These are phyloP conservation scores for Fraxinus albicans DNA, from an alignment of 305 asterid species.

Conservation along the genomic window DNA sequence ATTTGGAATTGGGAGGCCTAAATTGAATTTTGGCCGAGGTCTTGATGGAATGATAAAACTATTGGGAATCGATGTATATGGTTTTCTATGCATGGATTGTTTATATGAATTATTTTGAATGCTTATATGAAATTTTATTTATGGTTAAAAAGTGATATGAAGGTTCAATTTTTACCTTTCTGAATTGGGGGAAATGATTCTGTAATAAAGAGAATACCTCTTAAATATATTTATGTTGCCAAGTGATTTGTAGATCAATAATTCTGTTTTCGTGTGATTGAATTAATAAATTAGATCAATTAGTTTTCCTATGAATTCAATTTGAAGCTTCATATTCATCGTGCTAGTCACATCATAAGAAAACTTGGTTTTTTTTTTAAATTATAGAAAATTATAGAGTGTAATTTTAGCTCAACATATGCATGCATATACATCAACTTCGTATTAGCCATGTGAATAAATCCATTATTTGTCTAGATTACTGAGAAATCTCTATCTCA, in stretches of 20 bases:
- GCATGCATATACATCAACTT: not conserved
- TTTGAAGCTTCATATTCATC: not conserved
- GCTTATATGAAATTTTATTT: slow-evolving; percentile 2
- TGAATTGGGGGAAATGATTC: not conserved
- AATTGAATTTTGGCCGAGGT: not conserved
- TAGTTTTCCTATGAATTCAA: slow-evolving; percentile 3
- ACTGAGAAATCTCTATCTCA: not conserved
- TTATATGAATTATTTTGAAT: not conserved
- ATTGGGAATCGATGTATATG: not conserved
- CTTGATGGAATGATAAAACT: slow-evolving; percentile 3
- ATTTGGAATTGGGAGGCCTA: not conserved
- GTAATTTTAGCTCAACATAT: not conserved
- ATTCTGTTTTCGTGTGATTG: not conserved
- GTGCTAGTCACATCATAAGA: not conserved
- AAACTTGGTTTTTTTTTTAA: not conserved
- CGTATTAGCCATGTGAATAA: not conserved
- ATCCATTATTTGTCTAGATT: not conserved
- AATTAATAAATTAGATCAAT: not conserved
- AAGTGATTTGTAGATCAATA: not conserved
- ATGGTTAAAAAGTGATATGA: not conserved
- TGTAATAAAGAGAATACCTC: slow-evolving; percentile 1
- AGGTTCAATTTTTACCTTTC: slow-evolving; percentile 2
- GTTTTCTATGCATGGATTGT: not conserved
- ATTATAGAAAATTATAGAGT: not conserved
- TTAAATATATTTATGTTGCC: not conserved